Conservation (phyloP, 306 rosid species). For the Spatholobus suberectus region DNA sequence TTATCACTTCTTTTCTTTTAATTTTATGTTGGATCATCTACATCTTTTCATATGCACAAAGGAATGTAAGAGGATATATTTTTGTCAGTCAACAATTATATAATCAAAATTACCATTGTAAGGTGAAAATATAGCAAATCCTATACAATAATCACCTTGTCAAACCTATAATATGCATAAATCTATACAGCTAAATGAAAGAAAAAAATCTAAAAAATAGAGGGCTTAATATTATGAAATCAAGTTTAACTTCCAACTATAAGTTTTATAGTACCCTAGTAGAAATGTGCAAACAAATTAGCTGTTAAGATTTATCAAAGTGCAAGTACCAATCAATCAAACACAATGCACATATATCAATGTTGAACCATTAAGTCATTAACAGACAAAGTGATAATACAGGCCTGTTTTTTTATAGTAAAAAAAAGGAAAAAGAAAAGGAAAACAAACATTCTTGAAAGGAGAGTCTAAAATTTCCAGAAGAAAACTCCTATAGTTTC, state of each 20-base stretch:
- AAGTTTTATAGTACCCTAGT: background rate
- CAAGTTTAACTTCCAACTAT: background rate
- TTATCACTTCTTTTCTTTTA: slow-evolving; percentile 20
- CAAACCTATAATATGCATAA: slow-evolving; percentile 2
- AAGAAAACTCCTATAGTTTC: slow-evolving; percentile 21
- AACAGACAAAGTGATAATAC: background rate
- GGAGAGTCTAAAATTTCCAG: slow-evolving; percentile 6
- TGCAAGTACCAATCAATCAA: background rate
- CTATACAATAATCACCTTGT: background rate
- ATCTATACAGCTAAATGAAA: background rate
- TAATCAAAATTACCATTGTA: background rate
- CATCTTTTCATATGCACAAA: background rate
- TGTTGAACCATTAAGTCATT: slow-evolving; percentile 14
- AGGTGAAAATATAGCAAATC: slow-evolving; percentile 11
- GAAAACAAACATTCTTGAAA: slow-evolving; percentile 12
- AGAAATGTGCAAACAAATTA: slow-evolving; percentile 1
- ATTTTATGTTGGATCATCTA: slow-evolving; percentile 10
- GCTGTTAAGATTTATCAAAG: background rate
- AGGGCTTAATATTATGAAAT: slow-evolving; percentile 1
- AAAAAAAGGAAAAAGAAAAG: background rate
- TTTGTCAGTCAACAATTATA: background rate
- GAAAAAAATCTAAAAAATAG: slow-evolving; percentile 3
- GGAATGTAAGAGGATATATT: background rate
- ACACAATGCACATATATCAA: background rate
- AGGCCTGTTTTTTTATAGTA: background rate